Evolutionary conservation across 371 early-diverging fungal genomes (phyloP).

Genomic region (Mortierella sp.): DNA sequence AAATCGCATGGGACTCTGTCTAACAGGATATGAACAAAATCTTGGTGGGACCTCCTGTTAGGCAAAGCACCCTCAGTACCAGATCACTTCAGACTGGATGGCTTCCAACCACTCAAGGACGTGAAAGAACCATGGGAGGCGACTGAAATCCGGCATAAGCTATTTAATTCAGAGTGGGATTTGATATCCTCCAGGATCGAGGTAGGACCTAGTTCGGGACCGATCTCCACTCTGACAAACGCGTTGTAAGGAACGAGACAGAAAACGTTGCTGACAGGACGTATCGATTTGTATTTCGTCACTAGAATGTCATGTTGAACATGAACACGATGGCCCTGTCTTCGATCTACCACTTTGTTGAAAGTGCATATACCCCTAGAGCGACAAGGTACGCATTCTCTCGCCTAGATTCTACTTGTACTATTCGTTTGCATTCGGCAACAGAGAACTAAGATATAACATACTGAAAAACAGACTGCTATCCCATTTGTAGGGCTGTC

Average conservation of each 20-base stretch:
- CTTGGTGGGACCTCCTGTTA: not conserved
- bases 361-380: slow-evolving; percentile 54
- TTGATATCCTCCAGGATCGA: slow-evolving; percentile 54
- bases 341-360: slow-evolving; percentile 61
- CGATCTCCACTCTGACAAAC: not conserved
- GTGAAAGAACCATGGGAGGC: slow-evolving; percentile 59
- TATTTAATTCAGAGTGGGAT: slow-evolving; percentile 58
- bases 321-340: slow-evolving; percentile 60
- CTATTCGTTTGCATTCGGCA: too few relatives aligned
- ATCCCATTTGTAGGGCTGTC: slow-evolving; percentile 22
- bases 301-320: slow-evolving; percentile 60
- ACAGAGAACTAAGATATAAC: too few relatives aligned
- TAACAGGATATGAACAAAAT: not conserved
- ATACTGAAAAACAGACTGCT: too few relatives aligned
- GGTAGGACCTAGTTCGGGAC: slow-evolving; percentile 35
- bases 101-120: slow-evolving; percentile 59
- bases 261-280: not conserved
- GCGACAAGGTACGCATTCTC: slow-evolving; percentile 26
- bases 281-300: not conserved
- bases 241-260: not conserved
- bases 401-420: slow-evolving; percentile 1
- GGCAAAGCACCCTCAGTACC: not conserved
- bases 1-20: not conserved
- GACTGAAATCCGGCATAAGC: slow-evolving; percentile 54
- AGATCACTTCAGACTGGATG: slow-evolving; percentile 40